These are phyloP conservation scores for Candida endomychidarum DNA, from an alignment of 805 yeast genomes.

Conservation along the genomic window DNA sequence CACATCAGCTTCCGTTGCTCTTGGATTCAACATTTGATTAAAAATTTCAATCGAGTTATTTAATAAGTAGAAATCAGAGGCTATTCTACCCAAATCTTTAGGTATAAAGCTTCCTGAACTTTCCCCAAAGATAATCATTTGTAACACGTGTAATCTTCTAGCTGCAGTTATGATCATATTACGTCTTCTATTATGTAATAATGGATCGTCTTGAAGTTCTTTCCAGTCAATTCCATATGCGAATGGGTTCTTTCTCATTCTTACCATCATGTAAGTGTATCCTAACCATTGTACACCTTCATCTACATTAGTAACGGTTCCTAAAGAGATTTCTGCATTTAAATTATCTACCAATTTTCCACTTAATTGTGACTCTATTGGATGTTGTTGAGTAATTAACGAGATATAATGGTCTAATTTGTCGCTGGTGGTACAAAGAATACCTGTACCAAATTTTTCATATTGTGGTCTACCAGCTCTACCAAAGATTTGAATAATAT, in stretches of 20 bases:
- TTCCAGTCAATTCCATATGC: constrained; percentile 89
- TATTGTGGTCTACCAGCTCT: constrained; percentile 99
- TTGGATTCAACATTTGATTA: constrained; percentile 78
- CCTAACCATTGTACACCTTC: constrained; percentile 99
- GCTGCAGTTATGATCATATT: constrained; percentile 81
- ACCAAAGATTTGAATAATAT: constrained; percentile 96
- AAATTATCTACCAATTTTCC: constrained; percentile 84
- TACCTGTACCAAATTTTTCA: constrained; percentile 90
- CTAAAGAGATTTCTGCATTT: constrained; percentile 94
- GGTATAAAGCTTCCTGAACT: constrained; percentile 73
- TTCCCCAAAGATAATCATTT: constrained; percentile 93
- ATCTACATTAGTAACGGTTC: constrained; percentile 90
- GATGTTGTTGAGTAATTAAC: constrained; percentile 88
- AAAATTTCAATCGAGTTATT: constrained; percentile 86
- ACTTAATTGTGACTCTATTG: constrained; percentile 84
- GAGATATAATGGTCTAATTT: constrained; percentile 85
- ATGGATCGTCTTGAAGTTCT: constrained; percentile 80
- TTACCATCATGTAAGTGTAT: constrained; percentile 87
- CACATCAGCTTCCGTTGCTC: constrained; percentile 90
- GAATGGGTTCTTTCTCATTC: constrained; percentile 94
- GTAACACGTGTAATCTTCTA: constrained; percentile 74
- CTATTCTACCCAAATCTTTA: constrained; percentile 90
- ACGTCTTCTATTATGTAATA: constrained; percentile 68
- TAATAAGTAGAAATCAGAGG: constrained; percentile 88
- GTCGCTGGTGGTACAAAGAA: constrained; percentile 80